These are phyloP conservation scores for Cicer pinnatifidum DNA, from an alignment of 306 rosid genomes.

Conservation along the genomic window DNA sequence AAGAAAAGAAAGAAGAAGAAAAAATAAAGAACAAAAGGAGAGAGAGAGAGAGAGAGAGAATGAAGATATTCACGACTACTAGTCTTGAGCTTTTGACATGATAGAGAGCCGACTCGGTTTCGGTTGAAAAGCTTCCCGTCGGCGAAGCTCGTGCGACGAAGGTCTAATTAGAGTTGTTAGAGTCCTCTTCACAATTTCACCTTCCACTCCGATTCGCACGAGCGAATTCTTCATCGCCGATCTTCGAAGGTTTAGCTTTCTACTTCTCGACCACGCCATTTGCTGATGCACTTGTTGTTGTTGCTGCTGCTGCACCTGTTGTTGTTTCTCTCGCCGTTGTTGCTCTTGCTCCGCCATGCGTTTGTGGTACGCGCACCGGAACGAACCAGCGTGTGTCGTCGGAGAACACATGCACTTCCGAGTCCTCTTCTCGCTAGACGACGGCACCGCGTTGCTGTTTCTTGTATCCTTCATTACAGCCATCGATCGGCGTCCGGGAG, in stretches of 20 bases:
- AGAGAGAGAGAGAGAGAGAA: too few relatives aligned
- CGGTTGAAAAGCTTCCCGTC: constrained; percentile 64
- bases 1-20: not conserved
- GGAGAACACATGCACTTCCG: constrained; percentile 69
- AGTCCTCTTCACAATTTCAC: constrained; percentile 55
- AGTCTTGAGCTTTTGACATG: constrained; percentile 51
- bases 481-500: constrained; percentile 51
- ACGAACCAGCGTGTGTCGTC: constrained; percentile 74
- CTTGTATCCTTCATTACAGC: constrained; percentile 49
- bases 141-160: constrained; percentile 57
- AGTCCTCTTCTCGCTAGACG: constrained; percentile 29
- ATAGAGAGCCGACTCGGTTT: constrained; percentile 61
- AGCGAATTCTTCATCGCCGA: constrained; percentile 79
- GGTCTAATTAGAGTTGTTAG: constrained; percentile 58
- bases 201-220: constrained; percentile 68
- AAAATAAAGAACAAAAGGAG: not conserved
- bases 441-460: constrained; percentile 39
- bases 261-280: constrained; percentile 43
- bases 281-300: constrained; percentile 29
- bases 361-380: constrained; percentile 71
- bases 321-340: constrained; percentile 12
- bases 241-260: constrained; percentile 51
- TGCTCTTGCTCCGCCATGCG: constrained; percentile 43
- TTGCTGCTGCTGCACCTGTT: constrained; percentile 3
- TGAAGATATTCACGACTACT: not conserved